Conservation (phyloP, 2,329 filamentous ascomycete species). For the Alternaria conjuncta region DNA sequence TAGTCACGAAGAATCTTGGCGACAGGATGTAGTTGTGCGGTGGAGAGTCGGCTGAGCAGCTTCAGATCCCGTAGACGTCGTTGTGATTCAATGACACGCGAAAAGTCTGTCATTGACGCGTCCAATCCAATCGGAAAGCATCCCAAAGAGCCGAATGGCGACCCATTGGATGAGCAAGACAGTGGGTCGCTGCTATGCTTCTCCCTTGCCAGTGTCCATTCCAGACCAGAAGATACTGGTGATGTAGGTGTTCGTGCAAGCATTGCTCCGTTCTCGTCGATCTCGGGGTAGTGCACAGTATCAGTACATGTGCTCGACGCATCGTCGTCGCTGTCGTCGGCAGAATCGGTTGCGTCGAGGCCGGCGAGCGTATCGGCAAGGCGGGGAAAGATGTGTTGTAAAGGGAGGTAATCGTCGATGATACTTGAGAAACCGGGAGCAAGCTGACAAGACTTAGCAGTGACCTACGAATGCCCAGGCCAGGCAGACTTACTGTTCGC, state of each 20-base stretch:
- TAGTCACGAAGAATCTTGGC: constrained; percentile 24
- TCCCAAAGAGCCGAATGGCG: constrained; percentile 34
- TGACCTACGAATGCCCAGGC: neutral
- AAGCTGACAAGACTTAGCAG: constrained; percentile 24
- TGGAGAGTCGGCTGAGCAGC: constrained; percentile 34
- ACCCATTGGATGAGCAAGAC: constrained; percentile 41
- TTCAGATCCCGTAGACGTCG: constrained; percentile 37
- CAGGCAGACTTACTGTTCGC: constrained; percentile 29
- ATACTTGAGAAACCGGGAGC: constrained; percentile 39
- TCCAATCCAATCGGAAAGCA: constrained; percentile 48
- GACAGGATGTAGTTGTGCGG: constrained; percentile 31
- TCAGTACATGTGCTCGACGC: constrained; percentile 39
- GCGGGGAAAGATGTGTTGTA: constrained; percentile 38
- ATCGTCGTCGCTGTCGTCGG: constrained; percentile 32
- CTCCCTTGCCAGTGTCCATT: constrained; percentile 38
- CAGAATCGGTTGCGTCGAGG: constrained; percentile 30
- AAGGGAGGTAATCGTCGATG: constrained; percentile 39
- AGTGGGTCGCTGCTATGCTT: constrained; percentile 37
- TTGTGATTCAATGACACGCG: constrained; percentile 42
- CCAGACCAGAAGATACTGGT: constrained; percentile 24
- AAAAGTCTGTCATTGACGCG: constrained; percentile 39
- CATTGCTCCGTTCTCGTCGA: constrained; percentile 38
- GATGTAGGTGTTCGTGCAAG: constrained; percentile 25
- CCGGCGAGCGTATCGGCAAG: constrained; percentile 32
- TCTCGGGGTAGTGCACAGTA: constrained; percentile 42